Evolutionary conservation across 192 early-diverging fungal species (phyloP), one percentile per base, ranked within the genome.

Genomic region (Fimicolochytrium jonesii): DNA sequence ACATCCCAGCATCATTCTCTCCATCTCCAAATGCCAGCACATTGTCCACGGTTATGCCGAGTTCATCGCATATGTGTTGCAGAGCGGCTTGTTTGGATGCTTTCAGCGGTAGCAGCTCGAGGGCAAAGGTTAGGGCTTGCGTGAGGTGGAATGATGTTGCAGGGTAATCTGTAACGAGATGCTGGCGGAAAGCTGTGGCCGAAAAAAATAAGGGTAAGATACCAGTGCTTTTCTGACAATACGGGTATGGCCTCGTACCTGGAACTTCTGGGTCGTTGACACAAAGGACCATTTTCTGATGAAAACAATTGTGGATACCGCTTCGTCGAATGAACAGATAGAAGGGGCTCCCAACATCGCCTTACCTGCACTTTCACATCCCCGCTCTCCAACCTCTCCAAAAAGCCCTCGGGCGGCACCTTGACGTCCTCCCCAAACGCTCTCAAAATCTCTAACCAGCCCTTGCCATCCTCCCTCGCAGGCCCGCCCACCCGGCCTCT

Each of bases 1-100:
- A 31, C 63, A 65, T 65, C 3, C 30, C 30, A 20, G 33, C 52
- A 46, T 65, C 63, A 31, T 65, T 65, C n/a, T 45, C 53, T 11
- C 52, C 63, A 46, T 65, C 63, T n/a, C 63, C 63, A 23, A 65
- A 56, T 0, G 53, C 63, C 26, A 65, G n/a, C 9, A 65, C 63
- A 37, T 55, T 46, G 23, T 65, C 42, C 22, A 43, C 37, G 15
- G 50, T 4, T 23, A 65, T 34, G 43, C 30, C 30, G 35, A 39
- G 18, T 20, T 13, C 7, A 13, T 36, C 25, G 15, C 52, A 11
- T 6, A 63, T 11, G 6, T n/a, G 31, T 15, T 13, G 1, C 36
- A 63, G 29, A 3, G 61, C 61, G 7, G 34, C 7, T 18, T 15
- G 30, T 36, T 63, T 63, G 3, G 49, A 51, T 9, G 61, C 18